These are phyloP conservation scores for Cicer cuneatum DNA, from an alignment of 306 rosid species.

Conservation along the genomic window DNA sequence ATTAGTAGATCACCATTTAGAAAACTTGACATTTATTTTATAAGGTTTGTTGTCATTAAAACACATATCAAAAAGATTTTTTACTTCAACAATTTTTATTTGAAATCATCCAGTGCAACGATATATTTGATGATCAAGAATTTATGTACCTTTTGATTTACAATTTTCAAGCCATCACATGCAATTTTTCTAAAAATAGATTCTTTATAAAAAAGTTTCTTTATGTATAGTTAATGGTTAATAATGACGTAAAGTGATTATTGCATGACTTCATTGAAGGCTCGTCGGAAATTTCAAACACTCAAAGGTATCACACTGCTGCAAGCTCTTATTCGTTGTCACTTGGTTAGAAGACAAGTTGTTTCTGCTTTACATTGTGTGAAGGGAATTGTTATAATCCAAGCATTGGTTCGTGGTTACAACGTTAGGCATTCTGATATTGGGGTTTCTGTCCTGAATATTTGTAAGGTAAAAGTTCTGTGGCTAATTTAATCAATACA, in stretches of 20 bases:
- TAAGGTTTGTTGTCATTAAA: too few species aligned
- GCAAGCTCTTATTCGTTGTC: conserved; percentile 66
- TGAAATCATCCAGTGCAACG: conserved; percentile 19
- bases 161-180: conserved; percentile 18
- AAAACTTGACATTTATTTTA: too few species aligned
- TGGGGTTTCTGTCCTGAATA: conserved; percentile 49
- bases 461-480: conserved; percentile 49
- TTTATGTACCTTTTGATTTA: conserved; percentile 1
- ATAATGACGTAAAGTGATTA: conserved; percentile 15
- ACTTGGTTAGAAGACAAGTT: conserved; percentile 67
- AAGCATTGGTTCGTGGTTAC: conserved; percentile 60
- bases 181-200: conserved; percentile 10
- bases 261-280: conserved; percentile 48
- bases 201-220: conserved; percentile 21
- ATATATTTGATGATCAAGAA: conserved; percentile 12
- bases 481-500: conserved; percentile 18
- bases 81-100: too few species aligned
- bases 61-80: too few species aligned
- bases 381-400: conserved; percentile 58
- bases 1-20: too few species aligned
- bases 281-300: conserved; percentile 49
- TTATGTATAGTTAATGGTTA: conserved; percentile 27
- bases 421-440: conserved; percentile 56
- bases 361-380: conserved; percentile 60
- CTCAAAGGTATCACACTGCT: conserved; percentile 54